Percentiles rank a stretch among this genome's conserved stretches.
phyloP scores from a whole-genome alignment of 2,329 filamentous ascomycete species.

The Calonectria hawksworthii region DNA sequence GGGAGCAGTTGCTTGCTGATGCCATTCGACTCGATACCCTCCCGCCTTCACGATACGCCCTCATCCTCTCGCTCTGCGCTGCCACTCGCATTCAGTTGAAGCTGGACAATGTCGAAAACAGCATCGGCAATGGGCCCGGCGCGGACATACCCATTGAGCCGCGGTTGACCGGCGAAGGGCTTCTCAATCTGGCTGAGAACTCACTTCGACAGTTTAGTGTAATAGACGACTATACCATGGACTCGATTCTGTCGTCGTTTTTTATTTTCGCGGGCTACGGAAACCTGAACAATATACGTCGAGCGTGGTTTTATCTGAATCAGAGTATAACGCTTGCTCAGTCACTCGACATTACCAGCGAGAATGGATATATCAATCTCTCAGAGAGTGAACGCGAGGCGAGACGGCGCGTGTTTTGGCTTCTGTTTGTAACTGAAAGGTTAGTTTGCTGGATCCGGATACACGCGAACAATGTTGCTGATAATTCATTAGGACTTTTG shows the following conservation, averaged over 20 bases:
- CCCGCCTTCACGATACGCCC: slow-evolving; percentile 45
- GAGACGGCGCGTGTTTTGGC: slow-evolving; percentile 50
- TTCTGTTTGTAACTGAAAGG: slow-evolving; percentile 52
- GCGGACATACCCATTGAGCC: slow-evolving; percentile 38
- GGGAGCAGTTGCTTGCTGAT: slow-evolving; percentile 45
- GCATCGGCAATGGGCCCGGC: slow-evolving; percentile 26
- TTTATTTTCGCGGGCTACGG: slow-evolving; percentile 50
- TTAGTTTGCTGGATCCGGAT: background rate
- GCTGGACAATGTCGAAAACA: slow-evolving; percentile 36
- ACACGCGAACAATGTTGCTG: fast-evolving
- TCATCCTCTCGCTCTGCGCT: slow-evolving; percentile 47
- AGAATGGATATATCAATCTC: slow-evolving; percentile 43
- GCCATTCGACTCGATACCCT: slow-evolving; percentile 42
- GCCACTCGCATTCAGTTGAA: slow-evolving; percentile 48
- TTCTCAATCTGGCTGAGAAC: slow-evolving; percentile 45
- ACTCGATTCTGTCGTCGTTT: slow-evolving; percentile 48
- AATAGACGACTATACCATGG: slow-evolving; percentile 45
- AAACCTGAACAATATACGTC: slow-evolving; percentile 45
- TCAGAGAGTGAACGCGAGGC: slow-evolving; percentile 43
- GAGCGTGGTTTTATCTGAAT: slow-evolving; percentile 52
- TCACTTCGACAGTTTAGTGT: slow-evolving; percentile 46
- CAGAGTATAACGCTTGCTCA: slow-evolving; percentile 49
- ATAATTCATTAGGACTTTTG: slow-evolving; percentile 45
- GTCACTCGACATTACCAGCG: slow-evolving; percentile 44
- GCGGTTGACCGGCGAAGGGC: slow-evolving; percentile 42